Base-by-base conservation (phyloP, 1,284 basidiomycete genomes). In the Sanghuangporus weigelae region DNA sequence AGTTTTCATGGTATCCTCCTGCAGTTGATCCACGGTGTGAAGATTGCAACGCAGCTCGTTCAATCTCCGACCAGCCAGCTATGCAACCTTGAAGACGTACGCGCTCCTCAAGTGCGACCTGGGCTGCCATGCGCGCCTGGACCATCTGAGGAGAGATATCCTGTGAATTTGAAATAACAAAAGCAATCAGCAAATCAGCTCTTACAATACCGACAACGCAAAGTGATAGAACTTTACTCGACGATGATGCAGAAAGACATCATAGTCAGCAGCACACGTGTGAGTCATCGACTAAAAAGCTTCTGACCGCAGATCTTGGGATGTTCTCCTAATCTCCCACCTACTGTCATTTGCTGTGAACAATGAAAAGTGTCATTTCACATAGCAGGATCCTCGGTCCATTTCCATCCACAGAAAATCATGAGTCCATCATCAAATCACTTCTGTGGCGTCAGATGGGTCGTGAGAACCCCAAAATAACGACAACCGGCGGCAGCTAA, bases 31-130 rank as follows among this genome's bases (percentile, higher is more conserved):
- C 8, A 5, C 16, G 16, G 38, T 36, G 53, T 19, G 10, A 35
- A 35, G 38, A 16, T 14, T 8, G 53, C 31, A n/a, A 46, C 48
- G 50, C 19, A 26, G 19, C 49, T 3, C 46, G 49, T 44, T 61
- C 59, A 38, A 76, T 35, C 10, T 76, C 76, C 53, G 68, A 69
- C 81, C 81, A 82, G 3, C 68, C 60, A 8, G 71, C 72, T 31
- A 67, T 70, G 62, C 80, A 81, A 63, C 77, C 77, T 63, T 81
- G 77, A 23, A 81, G 70, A n/a, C 82, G 67, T 14, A 75, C 75
- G 46, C 78, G 72, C 63, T 82, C 81, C 7, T 72, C 68, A 38
- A 82, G 68, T 26, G 76, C 76, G 60, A 79, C 70, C 63, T 68
- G 66, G 35, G 80, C 67, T 4, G 77, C 80, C 50, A 73, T 65